Conservation (phyloP, 192 early-diverging fungal species). For the Podila clonocystis region DNA sequence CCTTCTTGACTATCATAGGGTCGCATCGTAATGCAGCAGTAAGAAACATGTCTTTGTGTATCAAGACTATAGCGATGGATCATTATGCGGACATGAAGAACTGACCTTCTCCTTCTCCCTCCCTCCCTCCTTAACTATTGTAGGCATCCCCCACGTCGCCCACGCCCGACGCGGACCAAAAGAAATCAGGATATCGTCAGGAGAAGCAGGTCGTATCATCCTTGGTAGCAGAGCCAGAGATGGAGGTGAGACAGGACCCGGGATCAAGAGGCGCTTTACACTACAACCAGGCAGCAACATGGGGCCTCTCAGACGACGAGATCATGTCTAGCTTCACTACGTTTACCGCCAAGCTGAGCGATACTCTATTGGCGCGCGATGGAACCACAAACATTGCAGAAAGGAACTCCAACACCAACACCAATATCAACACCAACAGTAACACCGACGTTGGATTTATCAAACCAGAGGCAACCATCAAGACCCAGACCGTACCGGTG, state of each 20-base stretch:
- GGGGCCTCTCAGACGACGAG: slow-evolving; percentile 41
- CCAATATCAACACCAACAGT: background rate
- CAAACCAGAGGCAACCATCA: background rate
- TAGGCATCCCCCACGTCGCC: no score
- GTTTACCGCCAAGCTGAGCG: slow-evolving; percentile 25
- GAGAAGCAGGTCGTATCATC: background rate
- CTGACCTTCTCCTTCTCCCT: no score
- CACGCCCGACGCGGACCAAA: no score
- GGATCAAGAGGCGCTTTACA: background rate
- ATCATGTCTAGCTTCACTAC: slow-evolving; percentile 39
- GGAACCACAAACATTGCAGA: background rate
- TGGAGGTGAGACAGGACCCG: background rate
- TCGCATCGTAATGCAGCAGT: background rate
- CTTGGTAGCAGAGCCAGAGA: background rate
- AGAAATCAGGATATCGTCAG: no score
- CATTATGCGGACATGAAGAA: no score
- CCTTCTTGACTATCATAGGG: background rate
- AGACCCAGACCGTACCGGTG: slow-evolving; percentile 6
- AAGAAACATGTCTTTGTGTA: background rate
- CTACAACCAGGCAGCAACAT: slow-evolving; percentile 8
- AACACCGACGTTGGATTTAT: no score
- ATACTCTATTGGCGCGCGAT: slow-evolving; percentile 14
- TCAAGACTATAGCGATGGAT: background rate
- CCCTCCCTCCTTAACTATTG: no score
- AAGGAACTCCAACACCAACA: background rate